phyloP scores from a whole-genome alignment of 257 asterid species.

The Nicotiana noctiflora region DNA sequence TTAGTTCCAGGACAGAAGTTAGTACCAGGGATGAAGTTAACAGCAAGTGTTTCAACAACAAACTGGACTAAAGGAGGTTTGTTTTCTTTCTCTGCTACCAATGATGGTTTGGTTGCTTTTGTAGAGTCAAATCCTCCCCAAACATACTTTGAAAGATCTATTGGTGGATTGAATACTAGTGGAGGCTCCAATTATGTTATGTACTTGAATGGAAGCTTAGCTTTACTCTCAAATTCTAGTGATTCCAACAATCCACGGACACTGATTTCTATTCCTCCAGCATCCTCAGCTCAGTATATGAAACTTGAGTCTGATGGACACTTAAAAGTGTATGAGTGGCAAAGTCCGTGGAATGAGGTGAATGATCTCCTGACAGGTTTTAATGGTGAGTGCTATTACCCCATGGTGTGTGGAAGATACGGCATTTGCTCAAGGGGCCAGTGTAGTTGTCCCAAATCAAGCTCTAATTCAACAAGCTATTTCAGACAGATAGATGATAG shows the following conservation, averaged over 20 bases:
- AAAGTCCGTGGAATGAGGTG: slow-evolving; percentile 20
- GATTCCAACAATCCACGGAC: slow-evolving; percentile 10
- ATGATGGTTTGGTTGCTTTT: slow-evolving; percentile 21
- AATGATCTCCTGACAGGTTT: slow-evolving; percentile 19
- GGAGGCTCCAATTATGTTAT: slow-evolving; percentile 23
- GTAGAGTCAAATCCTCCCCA: slow-evolving; percentile 24
- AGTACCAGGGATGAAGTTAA: slow-evolving; percentile 29
- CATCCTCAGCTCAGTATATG: slow-evolving; percentile 32
- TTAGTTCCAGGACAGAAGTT: slow-evolving; percentile 35
- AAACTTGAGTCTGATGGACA: slow-evolving; percentile 36
- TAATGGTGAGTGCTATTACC: slow-evolving; percentile 26
- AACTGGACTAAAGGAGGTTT: slow-evolving; percentile 25
- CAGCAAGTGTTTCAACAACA: slow-evolving; percentile 24
- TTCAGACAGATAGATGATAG: slow-evolving; percentile 20
- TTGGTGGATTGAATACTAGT: not conserved
- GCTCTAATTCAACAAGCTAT: not conserved
- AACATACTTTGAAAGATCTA: slow-evolving; percentile 5
- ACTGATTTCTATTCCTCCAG: not conserved
- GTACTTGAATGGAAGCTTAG: slow-evolving; percentile 40
- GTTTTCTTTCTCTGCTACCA: slow-evolving; percentile 14
- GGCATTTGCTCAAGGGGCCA: slow-evolving; percentile 36
- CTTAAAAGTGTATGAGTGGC: slow-evolving; percentile 34
- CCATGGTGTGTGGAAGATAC: slow-evolving; percentile 35
- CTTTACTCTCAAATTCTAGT: slow-evolving; percentile 3
- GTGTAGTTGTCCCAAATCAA: slow-evolving; percentile 35